Evolutionary conservation across 129 eudicot genomes (phyloP), one percentile per base, ranked within the genome.

Genomic region (Artemisia tridentata): DNA sequence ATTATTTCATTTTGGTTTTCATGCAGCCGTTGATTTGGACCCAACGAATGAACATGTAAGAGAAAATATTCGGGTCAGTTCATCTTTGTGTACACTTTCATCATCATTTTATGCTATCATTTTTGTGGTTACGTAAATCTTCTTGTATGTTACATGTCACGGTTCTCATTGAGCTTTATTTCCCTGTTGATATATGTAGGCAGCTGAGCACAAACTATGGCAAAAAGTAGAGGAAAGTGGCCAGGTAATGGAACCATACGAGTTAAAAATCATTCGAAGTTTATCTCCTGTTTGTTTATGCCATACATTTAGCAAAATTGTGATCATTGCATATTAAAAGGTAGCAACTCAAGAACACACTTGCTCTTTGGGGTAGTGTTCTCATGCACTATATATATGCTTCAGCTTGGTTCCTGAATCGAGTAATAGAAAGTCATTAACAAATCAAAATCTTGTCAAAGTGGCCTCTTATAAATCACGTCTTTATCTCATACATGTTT

Each of bases 11-110:
- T 68, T 21, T 41, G 8, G 60, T 23, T 53, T 68, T 66, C 41
- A 38, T 86, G 80, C 89, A 92, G 98, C 98, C 31, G 75, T 84
- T 72, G 81, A 64, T 61, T 78, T 92, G 86, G 98, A 92, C 86
- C 98, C 96, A 72, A 85, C 80, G 73, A 92, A 85, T 71, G 85
- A 81, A 50, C 75, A 88, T 5, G 80, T 92, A 45, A 88, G 68
- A 62, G 95, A 85, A 75, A 88, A 92, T 83, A 80, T 92, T 52
- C 85, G 72, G 96, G 98, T 92, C 73, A 67, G 96, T 80, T 5
- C 19, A 45, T 68, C 15, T 76, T 68, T 68, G 0, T 51, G n/a
- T 67, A 47, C 38, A 31, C 1, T 4, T 6, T 34, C 8, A 34
- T 34, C 41, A 5, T 34, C 9, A 34, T 34, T 34, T 34, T 34